Percentiles rank a stretch among this genome's conserved stretches.
Conservation (phyloP, 768 basidiomycete species). For the Tylopilus felleus region DNA sequence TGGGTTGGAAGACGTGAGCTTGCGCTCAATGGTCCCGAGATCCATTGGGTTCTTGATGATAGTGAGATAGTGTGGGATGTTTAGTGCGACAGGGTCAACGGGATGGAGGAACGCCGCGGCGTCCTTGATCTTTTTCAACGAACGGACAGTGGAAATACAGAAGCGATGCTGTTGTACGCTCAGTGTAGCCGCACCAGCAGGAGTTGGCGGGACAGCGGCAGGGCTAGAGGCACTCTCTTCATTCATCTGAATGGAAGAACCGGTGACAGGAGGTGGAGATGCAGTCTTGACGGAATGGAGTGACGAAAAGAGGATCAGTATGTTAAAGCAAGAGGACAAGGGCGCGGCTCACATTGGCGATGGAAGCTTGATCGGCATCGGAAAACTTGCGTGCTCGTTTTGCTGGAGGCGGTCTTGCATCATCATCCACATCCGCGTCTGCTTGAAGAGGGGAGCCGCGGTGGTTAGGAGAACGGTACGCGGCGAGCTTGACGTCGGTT, state of each 20-base stretch:
- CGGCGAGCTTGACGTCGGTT: neutral
- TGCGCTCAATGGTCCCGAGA: slow-evolving; percentile 86
- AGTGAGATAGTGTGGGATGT: slow-evolving; percentile 82
- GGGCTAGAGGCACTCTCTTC: slow-evolving; percentile 24
- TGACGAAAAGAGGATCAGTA: slow-evolving; percentile 43
- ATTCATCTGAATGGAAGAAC: slow-evolving; percentile 31
- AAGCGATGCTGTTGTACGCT: slow-evolving; percentile 75
- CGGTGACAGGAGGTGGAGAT: slow-evolving; percentile 68
- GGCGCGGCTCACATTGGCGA: slow-evolving; percentile 62
- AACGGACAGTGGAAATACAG: slow-evolving; percentile 70
- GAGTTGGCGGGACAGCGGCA: slow-evolving; percentile 1
- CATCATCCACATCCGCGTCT: slow-evolving; percentile 35
- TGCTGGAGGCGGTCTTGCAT: slow-evolving; percentile 71
- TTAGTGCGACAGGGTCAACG: slow-evolving; percentile 82
- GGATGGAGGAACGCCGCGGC: slow-evolving; percentile 78
- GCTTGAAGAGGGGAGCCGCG: slow-evolving; percentile 27
- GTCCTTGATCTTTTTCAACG: slow-evolving; percentile 84
- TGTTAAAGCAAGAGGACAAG: slow-evolving; percentile 48
- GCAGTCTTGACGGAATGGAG: slow-evolving; percentile 51
- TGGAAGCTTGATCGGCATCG: slow-evolving; percentile 70
- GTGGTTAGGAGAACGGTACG: slow-evolving; percentile 34
- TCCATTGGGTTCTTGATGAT: slow-evolving; percentile 95
- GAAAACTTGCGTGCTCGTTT: slow-evolving; percentile 77
- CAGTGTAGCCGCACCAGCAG: slow-evolving; percentile 39
- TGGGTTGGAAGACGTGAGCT: slow-evolving; percentile 77